phyloP scores from a whole-genome alignment of 1,284 basidiomycete genomes.

The Apiotrichum sp. region DNA sequence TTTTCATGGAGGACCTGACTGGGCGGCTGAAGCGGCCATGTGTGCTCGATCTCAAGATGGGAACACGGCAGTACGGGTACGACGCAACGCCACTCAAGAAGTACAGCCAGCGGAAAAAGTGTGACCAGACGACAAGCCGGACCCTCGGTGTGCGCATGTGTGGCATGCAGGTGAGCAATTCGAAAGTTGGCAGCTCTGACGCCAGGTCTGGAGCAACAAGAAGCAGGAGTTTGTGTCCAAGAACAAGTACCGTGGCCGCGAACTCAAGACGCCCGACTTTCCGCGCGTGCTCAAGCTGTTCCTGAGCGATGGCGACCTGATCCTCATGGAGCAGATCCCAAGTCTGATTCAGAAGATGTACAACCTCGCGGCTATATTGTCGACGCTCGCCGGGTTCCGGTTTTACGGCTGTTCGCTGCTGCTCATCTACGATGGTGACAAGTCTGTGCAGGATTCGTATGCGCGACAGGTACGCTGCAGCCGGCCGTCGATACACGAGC shows the following conservation, averaged over 20 bases:
- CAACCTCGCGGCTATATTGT: constrained; percentile 83
- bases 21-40: constrained; percentile 90
- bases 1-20: constrained; percentile 97
- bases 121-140: constrained; percentile 88
- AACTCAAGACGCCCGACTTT: constrained; percentile 81
- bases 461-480: constrained; percentile 11
- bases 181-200: not conserved
- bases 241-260: constrained; percentile 94
- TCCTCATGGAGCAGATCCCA: constrained; percentile 89
- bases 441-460: constrained; percentile 65
- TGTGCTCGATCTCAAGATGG: constrained; percentile 98
- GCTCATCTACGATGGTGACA: constrained; percentile 95
- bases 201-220: constrained; percentile 80
- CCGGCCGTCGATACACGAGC: constrained; percentile 8
- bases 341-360: constrained; percentile 85
- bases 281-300: constrained; percentile 73
- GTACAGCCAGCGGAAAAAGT: constrained; percentile 96
- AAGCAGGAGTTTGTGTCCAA: constrained; percentile 81
- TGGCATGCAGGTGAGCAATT: constrained; percentile 85
- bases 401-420: constrained; percentile 98
- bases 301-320: constrained; percentile 72
- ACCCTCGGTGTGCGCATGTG: constrained; percentile 88
- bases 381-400: constrained; percentile 80
- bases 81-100: constrained; percentile 90
- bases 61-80: constrained; percentile 95